phyloP scores from a whole-genome alignment of 345 rosid genomes.

The Eucalyptus polyanthemos region DNA sequence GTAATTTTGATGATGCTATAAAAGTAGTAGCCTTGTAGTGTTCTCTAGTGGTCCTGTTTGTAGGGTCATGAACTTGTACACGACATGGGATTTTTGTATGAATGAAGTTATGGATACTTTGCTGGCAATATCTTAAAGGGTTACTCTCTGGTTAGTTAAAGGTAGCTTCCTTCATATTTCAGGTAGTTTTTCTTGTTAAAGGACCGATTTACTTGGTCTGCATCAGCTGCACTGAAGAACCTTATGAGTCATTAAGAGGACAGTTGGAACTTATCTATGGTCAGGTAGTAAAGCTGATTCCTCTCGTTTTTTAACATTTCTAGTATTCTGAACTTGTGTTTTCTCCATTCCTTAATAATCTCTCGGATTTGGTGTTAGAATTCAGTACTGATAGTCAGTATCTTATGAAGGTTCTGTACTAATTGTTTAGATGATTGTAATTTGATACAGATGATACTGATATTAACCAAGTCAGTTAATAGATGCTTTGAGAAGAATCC shows the following conservation, averaged over 20 bases:
- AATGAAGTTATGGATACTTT: not conserved
- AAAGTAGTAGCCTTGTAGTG: not conserved
- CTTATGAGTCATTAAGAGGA: constrained; percentile 74
- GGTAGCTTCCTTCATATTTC: not conserved
- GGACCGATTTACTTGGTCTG: constrained; percentile 97
- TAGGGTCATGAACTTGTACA: not conserved
- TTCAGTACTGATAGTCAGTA: not conserved
- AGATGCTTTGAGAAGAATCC: constrained; percentile 96
- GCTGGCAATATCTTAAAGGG: not conserved
- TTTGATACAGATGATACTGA: constrained; percentile 87
- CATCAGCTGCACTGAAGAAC: constrained; percentile 96
- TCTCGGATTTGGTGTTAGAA: not conserved
- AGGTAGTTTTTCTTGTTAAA: constrained; percentile 97
- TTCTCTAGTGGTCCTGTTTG: not conserved
- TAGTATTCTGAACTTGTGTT: not conserved
- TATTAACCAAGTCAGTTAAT: constrained; percentile 87
- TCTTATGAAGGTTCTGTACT: not conserved
- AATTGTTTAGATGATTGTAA: not conserved
- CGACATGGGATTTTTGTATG: not conserved
- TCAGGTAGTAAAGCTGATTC: constrained; percentile 50
- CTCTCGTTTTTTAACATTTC: not conserved
- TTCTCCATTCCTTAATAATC: not conserved
- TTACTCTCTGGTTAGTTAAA: not conserved
- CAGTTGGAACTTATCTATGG: constrained; percentile 94
- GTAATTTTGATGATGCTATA: not conserved